phyloP scores from a whole-genome alignment of 306 rosid genomes.

The Begonia peltatifolia region DNA sequence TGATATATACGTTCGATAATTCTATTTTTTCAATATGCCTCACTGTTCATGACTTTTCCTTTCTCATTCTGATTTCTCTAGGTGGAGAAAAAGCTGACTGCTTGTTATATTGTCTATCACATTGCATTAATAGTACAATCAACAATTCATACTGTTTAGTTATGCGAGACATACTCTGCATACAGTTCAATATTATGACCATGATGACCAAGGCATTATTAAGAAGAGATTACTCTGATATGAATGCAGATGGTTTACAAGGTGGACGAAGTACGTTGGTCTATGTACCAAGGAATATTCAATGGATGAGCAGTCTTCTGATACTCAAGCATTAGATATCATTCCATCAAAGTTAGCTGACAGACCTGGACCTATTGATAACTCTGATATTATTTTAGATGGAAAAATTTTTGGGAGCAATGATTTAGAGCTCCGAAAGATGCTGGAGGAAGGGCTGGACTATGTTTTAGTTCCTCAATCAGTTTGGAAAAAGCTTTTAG shows the following conservation, averaged over 20 bases:
- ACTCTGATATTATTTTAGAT: constrained; percentile 54
- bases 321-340: constrained; percentile 19
- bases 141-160: no score
- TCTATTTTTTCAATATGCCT: no score
- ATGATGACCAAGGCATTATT: no score
- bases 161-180: no score
- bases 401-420: constrained; percentile 22
- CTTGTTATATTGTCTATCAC: no score
- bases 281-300: constrained; percentile 30
- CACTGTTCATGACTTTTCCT: no score
- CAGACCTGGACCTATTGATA: constrained; percentile 90
- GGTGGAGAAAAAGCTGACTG: no score
- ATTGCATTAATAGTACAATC: no score
- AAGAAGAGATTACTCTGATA: no score
- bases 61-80: no score
- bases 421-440: constrained; percentile 37
- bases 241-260: constrained; percentile 67
- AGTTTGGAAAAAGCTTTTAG: constrained; percentile 73
- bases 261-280: constrained; percentile 77
- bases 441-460: constrained; percentile 58
- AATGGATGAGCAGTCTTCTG: constrained; percentile 33
- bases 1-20: no score
- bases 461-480: constrained; percentile 77
- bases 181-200: no score
- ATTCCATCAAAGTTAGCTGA: constrained; percentile 21